Evolutionary conservation across 2,329 filamentous ascomycete genomes (phyloP), one percentile per base, ranked within the genome.

Genomic region (Colletotrichum tropicicola): DNA sequence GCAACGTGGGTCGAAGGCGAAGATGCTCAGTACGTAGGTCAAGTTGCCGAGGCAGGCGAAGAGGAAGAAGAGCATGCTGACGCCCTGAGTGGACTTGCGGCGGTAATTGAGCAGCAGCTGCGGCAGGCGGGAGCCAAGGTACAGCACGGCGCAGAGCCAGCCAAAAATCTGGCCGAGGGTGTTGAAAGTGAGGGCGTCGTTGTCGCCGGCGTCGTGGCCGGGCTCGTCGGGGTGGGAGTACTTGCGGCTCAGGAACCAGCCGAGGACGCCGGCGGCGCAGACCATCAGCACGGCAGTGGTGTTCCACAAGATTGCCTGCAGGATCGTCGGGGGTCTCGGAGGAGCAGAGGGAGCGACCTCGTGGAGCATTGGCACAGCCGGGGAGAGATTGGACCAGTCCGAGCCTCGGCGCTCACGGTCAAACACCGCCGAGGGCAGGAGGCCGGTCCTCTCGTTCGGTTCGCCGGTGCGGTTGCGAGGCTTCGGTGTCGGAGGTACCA

Each of bases 41-140:
- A 97, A 78, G 76, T 99, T 99, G 2, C 96, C 96, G 6, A 98
- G 88, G 74, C 95, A 98, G 5, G 96, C 96, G 75, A 99, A 98
- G 21, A 98, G 83, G 81, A 98, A 98, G 80, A 98, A 99, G 10
- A 98, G 85, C 80, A 98, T 89, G 69, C 92, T 95, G 19, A 99
- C 91, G 4, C 96, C 96, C 59, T 98, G 94, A 1, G 94, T 98
- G 44, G 91, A 94, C 80, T 97, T 97, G 68, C 96, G 91, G 19
- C 92, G 89, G 81, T 93, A 97, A 78, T 98, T 99, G 56, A 98
- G 87, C 7, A 98, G 84, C 2, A 99, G 84, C 80, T 99, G 96
- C 0, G 96, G 96, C 6, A 98, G 79, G 8, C 96, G 91, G 1
- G 92, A 96, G 21, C 93, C 93, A 10, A 98, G 92, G 74, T 99